phyloP scores from a whole-genome alignment of 306 rosid genomes.

The Cucurbita ficifolia region DNA sequence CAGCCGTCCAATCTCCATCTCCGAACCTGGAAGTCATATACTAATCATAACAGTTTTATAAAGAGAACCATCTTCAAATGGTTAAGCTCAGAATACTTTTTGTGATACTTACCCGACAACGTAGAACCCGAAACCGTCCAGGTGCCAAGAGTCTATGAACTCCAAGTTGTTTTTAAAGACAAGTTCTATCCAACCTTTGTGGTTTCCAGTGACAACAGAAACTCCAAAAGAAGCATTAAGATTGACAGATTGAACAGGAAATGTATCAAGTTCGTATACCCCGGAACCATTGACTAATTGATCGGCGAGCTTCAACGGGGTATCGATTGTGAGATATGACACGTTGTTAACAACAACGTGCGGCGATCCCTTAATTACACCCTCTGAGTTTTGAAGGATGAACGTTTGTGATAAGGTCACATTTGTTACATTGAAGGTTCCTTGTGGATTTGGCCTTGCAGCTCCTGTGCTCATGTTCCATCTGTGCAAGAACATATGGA shows the following conservation, averaged over 20 bases:
- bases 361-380: constrained; percentile 11
- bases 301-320: constrained; percentile 79
- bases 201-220: constrained; percentile 42
- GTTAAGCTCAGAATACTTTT: neutral
- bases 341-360: constrained; percentile 50
- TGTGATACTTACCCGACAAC: constrained; percentile 39
- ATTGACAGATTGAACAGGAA: constrained; percentile 32
- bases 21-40: constrained; percentile 17
- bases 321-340: constrained; percentile 39
- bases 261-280: constrained; percentile 44
- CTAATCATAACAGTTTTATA: neutral
- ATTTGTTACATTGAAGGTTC: constrained; percentile 55
- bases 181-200: constrained; percentile 64
- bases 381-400: constrained; percentile 29
- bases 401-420: constrained; percentile 56
- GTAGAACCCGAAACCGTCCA: constrained; percentile 66
- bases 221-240: constrained; percentile 26
- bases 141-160: constrained; percentile 60
- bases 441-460: constrained; percentile 85
- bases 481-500: constrained; percentile 17
- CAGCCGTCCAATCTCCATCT: constrained; percentile 26
- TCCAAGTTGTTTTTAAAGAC: constrained; percentile 35
- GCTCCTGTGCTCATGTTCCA: constrained; percentile 81
- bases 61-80: neutral
- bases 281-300: constrained; percentile 37